A percentile compares a stretch with the other conserved stretches of the same genome.
phyloP scores from a whole-genome alignment of 176 grass and related monocot species.

The Metroxylon sagu region DNA sequence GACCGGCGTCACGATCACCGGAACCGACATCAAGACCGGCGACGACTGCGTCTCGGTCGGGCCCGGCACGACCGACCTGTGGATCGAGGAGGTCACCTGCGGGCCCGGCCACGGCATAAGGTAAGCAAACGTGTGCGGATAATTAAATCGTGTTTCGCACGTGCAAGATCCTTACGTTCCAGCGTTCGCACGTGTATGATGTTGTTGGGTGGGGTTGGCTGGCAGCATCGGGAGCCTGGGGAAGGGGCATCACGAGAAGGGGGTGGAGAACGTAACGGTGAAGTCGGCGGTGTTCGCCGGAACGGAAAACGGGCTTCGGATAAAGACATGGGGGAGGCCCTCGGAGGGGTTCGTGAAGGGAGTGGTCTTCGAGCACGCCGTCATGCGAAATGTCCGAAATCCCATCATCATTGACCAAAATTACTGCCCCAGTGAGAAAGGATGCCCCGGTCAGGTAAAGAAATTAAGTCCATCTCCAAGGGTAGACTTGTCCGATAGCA shows the following conservation, averaged over 20 bases:
- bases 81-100: conserved; percentile 77
- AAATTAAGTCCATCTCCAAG: not conserved
- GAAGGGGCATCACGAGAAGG: conserved; percentile 31
- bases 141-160: too few species aligned
- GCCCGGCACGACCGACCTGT: conserved; percentile 58
- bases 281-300: conserved; percentile 70
- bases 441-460: conserved; percentile 33
- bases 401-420: conserved; percentile 94
- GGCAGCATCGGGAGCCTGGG: conserved; percentile 55
- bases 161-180: too few species aligned
- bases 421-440: conserved; percentile 47
- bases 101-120: conserved; percentile 94
- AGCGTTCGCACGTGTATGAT: not conserved
- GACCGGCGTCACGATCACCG: conserved; percentile 39
- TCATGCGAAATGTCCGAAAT: conserved; percentile 60
- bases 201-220: not conserved
- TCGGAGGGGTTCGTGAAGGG: conserved; percentile 46
- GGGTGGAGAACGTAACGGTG: conserved; percentile 72
- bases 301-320: conserved; percentile 62
- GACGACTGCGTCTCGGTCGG: conserved; percentile 96
- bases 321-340: conserved; percentile 74
- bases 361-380: conserved; percentile 46
- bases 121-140: conserved; percentile 6
- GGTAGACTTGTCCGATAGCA: too few species aligned
- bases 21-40: conserved; percentile 58